Evolutionary conservation across 495 filamentous ascomycete genomes (phyloP).

Genomic region (Penicillium canescens): DNA sequence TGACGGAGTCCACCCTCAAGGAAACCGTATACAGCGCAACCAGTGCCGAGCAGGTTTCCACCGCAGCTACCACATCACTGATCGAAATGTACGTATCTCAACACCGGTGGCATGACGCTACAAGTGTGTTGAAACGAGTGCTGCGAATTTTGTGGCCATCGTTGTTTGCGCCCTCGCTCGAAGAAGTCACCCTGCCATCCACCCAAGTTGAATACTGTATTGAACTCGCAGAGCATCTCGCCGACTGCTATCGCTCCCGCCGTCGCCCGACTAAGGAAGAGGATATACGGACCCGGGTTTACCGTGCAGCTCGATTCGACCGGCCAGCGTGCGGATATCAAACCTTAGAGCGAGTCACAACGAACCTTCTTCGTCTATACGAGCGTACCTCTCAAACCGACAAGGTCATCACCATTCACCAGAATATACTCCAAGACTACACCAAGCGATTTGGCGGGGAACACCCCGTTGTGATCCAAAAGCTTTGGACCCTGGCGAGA

Average conservation of each 20-base stretch:
- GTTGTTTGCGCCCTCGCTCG: slow-evolving; percentile 17
- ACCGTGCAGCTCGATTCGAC: slow-evolving; percentile 17
- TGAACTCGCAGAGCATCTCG: slow-evolving; percentile 17
- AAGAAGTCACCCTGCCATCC: slow-evolving; percentile 19
- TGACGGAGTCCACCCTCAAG: slow-evolving; percentile 20
- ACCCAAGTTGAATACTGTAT: slow-evolving; percentile 19
- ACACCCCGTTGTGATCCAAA: slow-evolving; percentile 20
- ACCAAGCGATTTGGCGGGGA: slow-evolving; percentile 13
- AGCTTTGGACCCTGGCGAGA: slow-evolving; percentile 25
- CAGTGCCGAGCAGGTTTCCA: slow-evolving; percentile 16
- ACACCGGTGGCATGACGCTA: slow-evolving; percentile 26
- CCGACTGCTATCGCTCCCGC: slow-evolving; percentile 25
- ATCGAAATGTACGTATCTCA: slow-evolving; percentile 24
- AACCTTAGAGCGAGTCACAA: slow-evolving; percentile 13
- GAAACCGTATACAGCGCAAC: slow-evolving; percentile 24
- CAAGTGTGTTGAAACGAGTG: slow-evolving; percentile 17
- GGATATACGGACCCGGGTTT: slow-evolving; percentile 20
- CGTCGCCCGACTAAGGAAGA: slow-evolving; percentile 24
- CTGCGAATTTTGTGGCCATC: slow-evolving; percentile 21
- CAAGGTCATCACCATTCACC: slow-evolving; percentile 20
- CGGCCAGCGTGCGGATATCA: slow-evolving; percentile 16
- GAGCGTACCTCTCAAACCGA: slow-evolving; percentile 25
- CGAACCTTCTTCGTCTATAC: slow-evolving; percentile 19
- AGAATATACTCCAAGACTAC: slow-evolving; percentile 21
- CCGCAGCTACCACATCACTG: slow-evolving; percentile 15